Evolutionary conservation across 2,329 filamentous ascomycete genomes (phyloP).

Genomic region (Pseudocercospora macadamiae): DNA sequence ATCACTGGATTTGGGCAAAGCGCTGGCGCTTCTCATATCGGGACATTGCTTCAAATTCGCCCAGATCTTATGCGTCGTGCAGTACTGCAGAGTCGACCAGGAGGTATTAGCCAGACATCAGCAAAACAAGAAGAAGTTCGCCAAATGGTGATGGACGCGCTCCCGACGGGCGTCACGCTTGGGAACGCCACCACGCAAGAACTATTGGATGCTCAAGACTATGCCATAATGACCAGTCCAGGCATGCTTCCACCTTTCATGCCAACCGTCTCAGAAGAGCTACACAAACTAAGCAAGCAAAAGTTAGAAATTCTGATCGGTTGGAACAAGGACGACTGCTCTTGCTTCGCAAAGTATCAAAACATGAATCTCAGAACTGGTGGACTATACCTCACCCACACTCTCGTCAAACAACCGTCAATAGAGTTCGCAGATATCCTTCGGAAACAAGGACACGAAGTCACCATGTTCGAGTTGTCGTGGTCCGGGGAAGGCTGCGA

Average conservation of each 20-base stretch:
- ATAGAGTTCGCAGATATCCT: neutral
- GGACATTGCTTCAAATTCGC: conserved; percentile 1
- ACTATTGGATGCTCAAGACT: neutral
- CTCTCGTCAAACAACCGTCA: conserved; percentile 2
- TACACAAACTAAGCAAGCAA: neutral
- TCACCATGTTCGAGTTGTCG: conserved; percentile 6
- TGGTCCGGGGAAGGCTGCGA: conserved; percentile 7
- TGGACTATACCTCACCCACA: neutral
- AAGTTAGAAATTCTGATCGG: neutral
- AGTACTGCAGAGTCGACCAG: conserved; percentile 1
- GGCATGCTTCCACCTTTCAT: neutral
- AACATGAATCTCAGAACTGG: neutral
- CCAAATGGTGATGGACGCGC: neutral
- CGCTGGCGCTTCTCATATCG: conserved; percentile 2
- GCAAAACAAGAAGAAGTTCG: neutral
- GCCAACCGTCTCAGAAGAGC: neutral
- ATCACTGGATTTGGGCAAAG: conserved; percentile 7
- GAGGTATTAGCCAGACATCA: conserved; percentile 1
- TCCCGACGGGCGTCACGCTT: neutral
- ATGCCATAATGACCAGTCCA: neutral
- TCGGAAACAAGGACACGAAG: neutral
- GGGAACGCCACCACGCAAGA: neutral
- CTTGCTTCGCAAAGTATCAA: neutral
- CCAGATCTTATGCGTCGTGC: conserved; percentile 7
- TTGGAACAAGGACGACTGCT: conserved; percentile 1